Percentiles rank a stretch among this genome's conserved stretches.
These are phyloP conservation scores for Podospora pseudopauciseta DNA, from an alignment of 495 filamentous ascomycete species.

Conservation along the genomic window DNA sequence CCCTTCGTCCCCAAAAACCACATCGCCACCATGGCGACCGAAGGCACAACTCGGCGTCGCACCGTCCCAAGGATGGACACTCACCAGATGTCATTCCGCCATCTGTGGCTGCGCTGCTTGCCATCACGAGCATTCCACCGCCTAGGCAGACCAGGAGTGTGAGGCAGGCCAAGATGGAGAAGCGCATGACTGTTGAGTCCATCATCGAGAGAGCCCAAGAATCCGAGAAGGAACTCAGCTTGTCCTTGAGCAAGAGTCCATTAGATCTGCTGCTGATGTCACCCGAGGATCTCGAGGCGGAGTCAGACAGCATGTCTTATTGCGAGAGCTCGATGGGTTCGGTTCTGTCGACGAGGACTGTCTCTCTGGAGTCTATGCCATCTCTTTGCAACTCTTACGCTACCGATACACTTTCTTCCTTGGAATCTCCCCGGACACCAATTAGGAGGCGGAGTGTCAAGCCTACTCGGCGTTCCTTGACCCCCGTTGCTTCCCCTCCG, in stretches of 20 bases:
- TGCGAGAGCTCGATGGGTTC: constrained; percentile 46
- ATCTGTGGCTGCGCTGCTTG: constrained; percentile 57
- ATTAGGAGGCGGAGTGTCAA: constrained; percentile 32
- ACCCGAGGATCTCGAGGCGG: constrained; percentile 52
- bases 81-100: constrained; percentile 52
- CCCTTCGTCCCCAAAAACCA: constrained; percentile 28
- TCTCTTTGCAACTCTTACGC: constrained; percentile 43
- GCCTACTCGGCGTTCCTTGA: constrained; percentile 41
- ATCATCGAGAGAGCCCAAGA: constrained; percentile 47
- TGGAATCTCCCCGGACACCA: constrained; percentile 40
- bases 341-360: constrained; percentile 39
- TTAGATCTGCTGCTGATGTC: constrained; percentile 53
- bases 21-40: constrained; percentile 23
- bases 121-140: constrained; percentile 56
- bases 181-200: constrained; percentile 48
- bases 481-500: constrained; percentile 43
- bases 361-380: constrained; percentile 49
- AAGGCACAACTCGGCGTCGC: constrained; percentile 14
- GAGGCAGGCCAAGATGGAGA: constrained; percentile 27
- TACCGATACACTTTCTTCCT: constrained; percentile 38
- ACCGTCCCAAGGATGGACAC: constrained; percentile 38
- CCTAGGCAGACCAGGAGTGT: constrained; percentile 33
- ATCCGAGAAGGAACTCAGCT: constrained; percentile 49
- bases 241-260: constrained; percentile 45
- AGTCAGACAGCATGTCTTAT: constrained; percentile 33